phyloP scores from a whole-genome alignment of 2,329 filamentous ascomycete genomes.

The Thyridium curvatum region DNA sequence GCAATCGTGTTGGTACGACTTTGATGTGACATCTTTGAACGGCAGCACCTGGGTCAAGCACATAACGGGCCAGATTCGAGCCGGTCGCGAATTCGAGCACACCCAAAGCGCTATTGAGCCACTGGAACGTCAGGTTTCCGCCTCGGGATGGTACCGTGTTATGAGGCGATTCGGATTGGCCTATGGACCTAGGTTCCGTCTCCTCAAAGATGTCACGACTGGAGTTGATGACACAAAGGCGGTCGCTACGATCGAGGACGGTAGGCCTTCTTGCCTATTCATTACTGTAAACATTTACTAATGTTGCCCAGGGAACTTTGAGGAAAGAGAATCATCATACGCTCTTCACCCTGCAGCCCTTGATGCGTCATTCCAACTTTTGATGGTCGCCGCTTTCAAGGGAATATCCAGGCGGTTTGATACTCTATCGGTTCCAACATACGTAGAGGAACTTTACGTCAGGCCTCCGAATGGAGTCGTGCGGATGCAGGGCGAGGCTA shows the following conservation, averaged over 20 bases:
- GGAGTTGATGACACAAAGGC: neutral
- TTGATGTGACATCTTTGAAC: slow-evolving; percentile 1
- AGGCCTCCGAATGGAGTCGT: neutral
- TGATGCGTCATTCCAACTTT: slow-evolving; percentile 13
- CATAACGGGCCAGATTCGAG: neutral
- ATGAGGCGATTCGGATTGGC: slow-evolving; percentile 4
- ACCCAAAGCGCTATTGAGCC: no score
- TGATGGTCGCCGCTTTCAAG: slow-evolving; percentile 2
- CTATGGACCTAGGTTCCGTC: slow-evolving; percentile 9
- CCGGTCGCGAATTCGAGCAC: neutral
- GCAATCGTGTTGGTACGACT: slow-evolving; percentile 2
- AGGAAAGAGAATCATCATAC: slow-evolving; percentile 2
- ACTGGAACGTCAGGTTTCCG: neutral
- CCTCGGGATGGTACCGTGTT: neutral
- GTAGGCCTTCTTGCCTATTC: no score
- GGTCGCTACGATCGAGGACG: neutral
- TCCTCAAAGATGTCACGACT: slow-evolving; percentile 3
- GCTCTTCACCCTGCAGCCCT: slow-evolving; percentile 22
- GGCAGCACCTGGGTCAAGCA: neutral
- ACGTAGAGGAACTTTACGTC: slow-evolving; percentile 7
- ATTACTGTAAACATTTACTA: no score
- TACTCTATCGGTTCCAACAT: slow-evolving; percentile 6
- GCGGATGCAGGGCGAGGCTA: no score
- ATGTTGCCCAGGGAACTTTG: no score
- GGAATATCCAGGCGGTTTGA: slow-evolving; percentile 3